phyloP scores from a whole-genome alignment of 495 filamentous ascomycete genomes.

The Talaromyces stipitatus region DNA sequence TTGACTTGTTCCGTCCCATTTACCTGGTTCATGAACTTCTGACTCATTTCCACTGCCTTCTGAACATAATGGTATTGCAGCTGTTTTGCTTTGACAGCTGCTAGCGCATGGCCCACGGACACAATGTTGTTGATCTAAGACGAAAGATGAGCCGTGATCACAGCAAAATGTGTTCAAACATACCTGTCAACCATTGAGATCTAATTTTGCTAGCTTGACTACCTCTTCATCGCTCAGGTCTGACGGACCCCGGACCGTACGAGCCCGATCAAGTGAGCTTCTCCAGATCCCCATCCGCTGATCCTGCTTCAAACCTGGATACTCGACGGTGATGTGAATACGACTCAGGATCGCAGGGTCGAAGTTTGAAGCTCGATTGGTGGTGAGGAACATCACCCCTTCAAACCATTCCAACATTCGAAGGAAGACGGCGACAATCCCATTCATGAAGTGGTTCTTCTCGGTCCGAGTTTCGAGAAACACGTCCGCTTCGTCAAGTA shows the following conservation, averaged over 20 bases:
- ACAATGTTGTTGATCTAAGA: slow-evolving; percentile 4
- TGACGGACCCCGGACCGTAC: neutral
- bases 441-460: slow-evolving; percentile 1
- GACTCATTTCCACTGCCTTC: neutral
- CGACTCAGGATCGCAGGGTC: slow-evolving; percentile 1
- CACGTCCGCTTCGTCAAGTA: slow-evolving; percentile 12
- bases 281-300: neutral
- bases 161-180: neutral
- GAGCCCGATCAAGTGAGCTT: neutral
- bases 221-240: neutral
- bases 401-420: slow-evolving; percentile 46
- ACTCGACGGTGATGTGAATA: neutral
- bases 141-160: neutral
- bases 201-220: neutral
- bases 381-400: slow-evolving; percentile 46
- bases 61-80: neutral
- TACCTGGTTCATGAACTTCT: neutral
- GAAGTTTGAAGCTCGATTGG: slow-evolving; percentile 30
- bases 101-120: neutral
- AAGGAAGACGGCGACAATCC: slow-evolving; percentile 31
- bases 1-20: neutral
- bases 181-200: neutral
- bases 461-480: slow-evolving; percentile 11
- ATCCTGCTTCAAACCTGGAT: neutral
- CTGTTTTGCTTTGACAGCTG: neutral